These are phyloP conservation scores for Ceratocystiopsis minuta DNA, from an alignment of 2,329 filamentous ascomycete genomes.

Conservation along the genomic window DNA sequence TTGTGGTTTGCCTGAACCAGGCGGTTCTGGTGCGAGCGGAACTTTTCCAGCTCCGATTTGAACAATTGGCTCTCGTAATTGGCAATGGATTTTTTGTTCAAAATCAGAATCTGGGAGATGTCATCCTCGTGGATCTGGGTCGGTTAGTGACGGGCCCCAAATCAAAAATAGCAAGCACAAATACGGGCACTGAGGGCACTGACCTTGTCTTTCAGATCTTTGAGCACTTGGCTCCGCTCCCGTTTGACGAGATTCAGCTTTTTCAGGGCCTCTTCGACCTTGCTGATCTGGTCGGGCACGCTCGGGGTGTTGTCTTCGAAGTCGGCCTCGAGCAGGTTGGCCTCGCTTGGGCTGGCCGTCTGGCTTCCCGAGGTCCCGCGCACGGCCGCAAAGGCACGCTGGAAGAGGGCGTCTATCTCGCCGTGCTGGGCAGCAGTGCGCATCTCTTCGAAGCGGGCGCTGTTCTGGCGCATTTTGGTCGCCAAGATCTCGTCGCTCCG, in stretches of 20 bases:
- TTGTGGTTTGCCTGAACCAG: constrained; percentile 90
- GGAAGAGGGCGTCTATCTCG: constrained; percentile 77
- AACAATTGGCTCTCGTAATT: constrained; percentile 88
- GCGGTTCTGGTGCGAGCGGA: constrained; percentile 78
- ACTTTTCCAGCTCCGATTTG: constrained; percentile 93
- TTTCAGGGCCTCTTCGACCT: constrained; percentile 77
- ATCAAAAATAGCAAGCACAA: too few species aligned
- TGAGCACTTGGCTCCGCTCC: constrained; percentile 78
- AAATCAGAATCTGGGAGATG: constrained; percentile 88
- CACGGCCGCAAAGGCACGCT: constrained; percentile 65
- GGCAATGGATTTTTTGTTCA: constrained; percentile 92
- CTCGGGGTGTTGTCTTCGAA: constrained; percentile 66
- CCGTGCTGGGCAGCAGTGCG: constrained; percentile 69
- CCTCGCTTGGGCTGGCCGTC: constrained; percentile 46
- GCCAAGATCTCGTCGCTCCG: constrained; percentile 74
- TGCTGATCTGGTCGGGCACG: constrained; percentile 74
- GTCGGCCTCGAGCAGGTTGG: constrained; percentile 77
- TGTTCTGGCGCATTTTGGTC: constrained; percentile 68
- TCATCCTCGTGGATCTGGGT: constrained; percentile 80
- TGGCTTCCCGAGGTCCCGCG: constrained; percentile 46
- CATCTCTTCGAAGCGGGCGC: constrained; percentile 90
- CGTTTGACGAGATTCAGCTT: constrained; percentile 84
- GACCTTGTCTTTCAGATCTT: constrained; percentile 96
- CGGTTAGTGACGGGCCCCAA: too few species aligned
- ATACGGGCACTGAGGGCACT: constrained; percentile 9